These are phyloP conservation scores for Beauveria bassiana DNA, from an alignment of 2,329 filamentous ascomycete species.

Conservation along the genomic window DNA sequence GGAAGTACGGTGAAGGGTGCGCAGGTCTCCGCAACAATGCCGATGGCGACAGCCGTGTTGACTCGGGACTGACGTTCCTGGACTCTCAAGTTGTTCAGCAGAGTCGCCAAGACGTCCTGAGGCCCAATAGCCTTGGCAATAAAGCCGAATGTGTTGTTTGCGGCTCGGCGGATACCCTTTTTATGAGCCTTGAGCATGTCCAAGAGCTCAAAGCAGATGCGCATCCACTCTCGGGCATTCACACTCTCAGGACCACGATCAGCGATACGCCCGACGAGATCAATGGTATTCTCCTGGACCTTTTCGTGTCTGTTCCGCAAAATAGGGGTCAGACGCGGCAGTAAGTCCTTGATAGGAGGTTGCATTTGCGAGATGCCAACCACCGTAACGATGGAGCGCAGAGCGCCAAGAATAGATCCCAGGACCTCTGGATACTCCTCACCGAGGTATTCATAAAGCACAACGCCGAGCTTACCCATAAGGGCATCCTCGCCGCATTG, in stretches of 20 bases:
- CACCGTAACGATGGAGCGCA: conserved; percentile 94
- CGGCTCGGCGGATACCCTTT: conserved; percentile 94
- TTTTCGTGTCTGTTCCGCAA: conserved; percentile 97
- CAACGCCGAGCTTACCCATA: conserved; percentile 89
- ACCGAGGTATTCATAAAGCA: conserved; percentile 95
- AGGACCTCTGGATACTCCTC: conserved; percentile 98
- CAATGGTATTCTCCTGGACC: conserved; percentile 98
- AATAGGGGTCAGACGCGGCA: conserved; percentile 94
- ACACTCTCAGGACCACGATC: conserved; percentile 95
- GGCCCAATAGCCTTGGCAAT: conserved; percentile 98
- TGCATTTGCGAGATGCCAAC: conserved; percentile 98
- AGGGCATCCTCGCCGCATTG: conserved; percentile 94
- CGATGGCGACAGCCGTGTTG: conserved; percentile 96
- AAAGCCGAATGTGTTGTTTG: conserved; percentile 99
- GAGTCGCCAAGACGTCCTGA: conserved; percentile 89
- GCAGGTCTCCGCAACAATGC: conserved; percentile 96
- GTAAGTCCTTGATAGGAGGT: conserved; percentile 89
- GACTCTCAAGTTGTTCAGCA: conserved; percentile 93
- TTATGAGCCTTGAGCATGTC: conserved; percentile 99
- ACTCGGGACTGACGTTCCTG: conserved; percentile 97
- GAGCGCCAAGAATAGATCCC: conserved; percentile 88
- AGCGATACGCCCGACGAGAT: conserved; percentile 93
- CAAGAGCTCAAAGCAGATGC: conserved; percentile 96
- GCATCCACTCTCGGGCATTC: conserved; percentile 98
- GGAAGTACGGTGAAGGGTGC: conserved; percentile 98